Percentiles rank a stretch among this genome's conserved stretches.
Conservation (phyloP, 2,329 filamentous ascomycete genomes). For the Cordyceps cateniannulata region DNA sequence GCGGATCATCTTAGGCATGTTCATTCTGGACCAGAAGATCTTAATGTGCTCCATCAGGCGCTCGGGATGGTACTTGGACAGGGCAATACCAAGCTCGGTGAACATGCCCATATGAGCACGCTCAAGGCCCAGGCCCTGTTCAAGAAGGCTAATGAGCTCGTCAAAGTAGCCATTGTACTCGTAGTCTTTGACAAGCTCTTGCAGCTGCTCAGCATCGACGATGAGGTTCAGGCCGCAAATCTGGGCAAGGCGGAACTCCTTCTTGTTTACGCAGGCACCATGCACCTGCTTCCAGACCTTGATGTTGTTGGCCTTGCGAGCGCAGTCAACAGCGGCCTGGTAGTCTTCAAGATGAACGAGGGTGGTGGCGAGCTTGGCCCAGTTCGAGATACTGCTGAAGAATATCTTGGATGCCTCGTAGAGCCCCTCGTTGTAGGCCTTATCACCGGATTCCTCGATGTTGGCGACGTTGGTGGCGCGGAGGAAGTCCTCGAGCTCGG, state of each 20-base stretch:
- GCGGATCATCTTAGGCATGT: conserved; percentile 93
- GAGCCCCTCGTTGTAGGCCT: conserved; percentile 89
- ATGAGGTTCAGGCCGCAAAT: conserved; percentile 98
- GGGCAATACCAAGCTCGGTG: conserved; percentile 82
- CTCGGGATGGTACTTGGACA: conserved; percentile 93
- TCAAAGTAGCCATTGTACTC: conserved; percentile 97
- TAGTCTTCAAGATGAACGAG: conserved; percentile 96
- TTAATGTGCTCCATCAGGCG: conserved; percentile 98
- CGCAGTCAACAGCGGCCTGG: conserved; percentile 94
- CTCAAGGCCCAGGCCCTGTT: conserved; percentile 91
- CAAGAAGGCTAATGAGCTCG: conserved; percentile 88
- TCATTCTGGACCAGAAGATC: conserved; percentile 96
- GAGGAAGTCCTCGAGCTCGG: conserved; percentile 94
- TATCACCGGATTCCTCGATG: conserved; percentile 94
- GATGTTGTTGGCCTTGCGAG: conserved; percentile 97
- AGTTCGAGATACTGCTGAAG: conserved; percentile 97
- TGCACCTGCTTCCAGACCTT: conserved; percentile 99
- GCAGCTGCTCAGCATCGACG: conserved; percentile 91
- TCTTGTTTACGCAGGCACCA: conserved; percentile 91
- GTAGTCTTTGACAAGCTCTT: conserved; percentile 91
- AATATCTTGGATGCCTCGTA: conserved; percentile 99
- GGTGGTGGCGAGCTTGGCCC: conserved; percentile 97
- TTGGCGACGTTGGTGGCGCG: conserved; percentile 90
- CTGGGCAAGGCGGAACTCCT: conserved; percentile 96
- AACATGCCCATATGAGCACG: conserved; percentile 96